phyloP scores from a whole-genome alignment of 2,329 filamentous ascomycete species.

The Paraphoma chrysanthemicola region DNA sequence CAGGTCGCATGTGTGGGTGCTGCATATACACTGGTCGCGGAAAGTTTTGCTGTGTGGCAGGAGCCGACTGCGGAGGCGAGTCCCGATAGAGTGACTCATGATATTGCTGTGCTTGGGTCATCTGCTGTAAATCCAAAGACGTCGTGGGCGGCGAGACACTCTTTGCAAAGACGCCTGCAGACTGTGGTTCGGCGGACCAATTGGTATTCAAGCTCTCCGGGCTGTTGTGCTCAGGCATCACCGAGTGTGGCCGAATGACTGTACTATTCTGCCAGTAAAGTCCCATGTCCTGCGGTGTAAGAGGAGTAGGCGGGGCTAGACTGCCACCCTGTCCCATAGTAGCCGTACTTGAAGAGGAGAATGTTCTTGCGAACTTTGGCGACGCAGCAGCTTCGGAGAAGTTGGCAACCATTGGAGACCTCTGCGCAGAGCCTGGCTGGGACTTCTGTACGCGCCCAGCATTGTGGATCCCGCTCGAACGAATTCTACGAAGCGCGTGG shows the following conservation, averaged over 20 bases:
- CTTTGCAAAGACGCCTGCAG: constrained; percentile 37
- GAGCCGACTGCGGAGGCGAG: constrained; percentile 59
- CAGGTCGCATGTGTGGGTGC: constrained; percentile 39
- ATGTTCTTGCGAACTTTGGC: constrained; percentile 52
- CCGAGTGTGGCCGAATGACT: constrained; percentile 33
- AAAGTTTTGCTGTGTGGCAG: constrained; percentile 57
- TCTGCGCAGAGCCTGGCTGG: constrained; percentile 53
- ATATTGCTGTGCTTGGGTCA: constrained; percentile 36
- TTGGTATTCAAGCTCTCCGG: constrained; percentile 45
- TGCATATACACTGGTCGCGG: constrained; percentile 46
- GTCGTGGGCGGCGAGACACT: constrained; percentile 56
- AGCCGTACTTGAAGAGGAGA: constrained; percentile 45
- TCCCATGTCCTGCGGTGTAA: constrained; percentile 52
- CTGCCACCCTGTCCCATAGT: constrained; percentile 47
- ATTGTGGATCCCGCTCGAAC: constrained; percentile 55
- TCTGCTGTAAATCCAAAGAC: constrained; percentile 45
- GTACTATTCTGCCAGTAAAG: constrained; percentile 51
- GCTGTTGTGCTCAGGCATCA: constrained; percentile 48
- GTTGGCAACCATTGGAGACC: constrained; percentile 55
- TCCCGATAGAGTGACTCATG: constrained; percentile 51
- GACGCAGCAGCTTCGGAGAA: constrained; percentile 58
- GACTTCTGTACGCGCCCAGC: constrained; percentile 56
- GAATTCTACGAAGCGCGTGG: constrained; percentile 55
- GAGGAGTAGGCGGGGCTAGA: constrained; percentile 56
- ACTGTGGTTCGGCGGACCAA: constrained; percentile 48